Evolutionary conservation across 1,139 yeast species (phyloP).

Genomic region (Waltiozyma sp.): DNA sequence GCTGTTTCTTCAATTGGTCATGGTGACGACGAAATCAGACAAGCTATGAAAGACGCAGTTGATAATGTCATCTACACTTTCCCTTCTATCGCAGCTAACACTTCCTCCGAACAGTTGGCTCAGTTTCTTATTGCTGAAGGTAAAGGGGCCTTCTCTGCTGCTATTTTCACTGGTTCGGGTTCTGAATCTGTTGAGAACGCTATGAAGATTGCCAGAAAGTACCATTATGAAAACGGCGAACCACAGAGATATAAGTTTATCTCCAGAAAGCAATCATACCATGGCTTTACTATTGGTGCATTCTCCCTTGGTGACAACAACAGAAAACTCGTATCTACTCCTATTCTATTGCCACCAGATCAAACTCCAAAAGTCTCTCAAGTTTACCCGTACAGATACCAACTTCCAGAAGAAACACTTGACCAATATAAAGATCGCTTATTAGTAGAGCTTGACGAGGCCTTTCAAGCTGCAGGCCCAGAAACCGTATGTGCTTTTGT

Average conservation of each 20-base stretch:
- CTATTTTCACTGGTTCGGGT: constrained; percentile 49
- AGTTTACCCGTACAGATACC: constrained; percentile 39
- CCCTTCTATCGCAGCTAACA: constrained; percentile 33
- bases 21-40: constrained; percentile 40
- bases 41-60: constrained; percentile 40
- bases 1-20: constrained; percentile 56
- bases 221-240: constrained; percentile 40
- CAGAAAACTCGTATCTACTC: constrained; percentile 32
- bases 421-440: constrained; percentile 39
- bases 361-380: constrained; percentile 36
- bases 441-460: constrained; percentile 36
- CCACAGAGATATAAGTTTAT: constrained; percentile 38
- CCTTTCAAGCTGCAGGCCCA: constrained; percentile 39
- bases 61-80: constrained; percentile 34
- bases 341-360: constrained; percentile 30
- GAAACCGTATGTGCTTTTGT: constrained; percentile 42
- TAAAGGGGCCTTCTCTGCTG: constrained; percentile 40
- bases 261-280: constrained; percentile 44
- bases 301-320: constrained; percentile 36
- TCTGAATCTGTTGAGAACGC: constrained; percentile 55
- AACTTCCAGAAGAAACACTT: constrained; percentile 34
- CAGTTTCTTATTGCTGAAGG: constrained; percentile 40
- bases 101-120: constrained; percentile 39
- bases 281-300: constrained; percentile 48
- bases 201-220: constrained; percentile 44